A percentile compares a stretch with the other conserved stretches of the same genome.
phyloP scores from a whole-genome alignment of 495 filamentous ascomycete species.

The Chaetomium fimeti region DNA sequence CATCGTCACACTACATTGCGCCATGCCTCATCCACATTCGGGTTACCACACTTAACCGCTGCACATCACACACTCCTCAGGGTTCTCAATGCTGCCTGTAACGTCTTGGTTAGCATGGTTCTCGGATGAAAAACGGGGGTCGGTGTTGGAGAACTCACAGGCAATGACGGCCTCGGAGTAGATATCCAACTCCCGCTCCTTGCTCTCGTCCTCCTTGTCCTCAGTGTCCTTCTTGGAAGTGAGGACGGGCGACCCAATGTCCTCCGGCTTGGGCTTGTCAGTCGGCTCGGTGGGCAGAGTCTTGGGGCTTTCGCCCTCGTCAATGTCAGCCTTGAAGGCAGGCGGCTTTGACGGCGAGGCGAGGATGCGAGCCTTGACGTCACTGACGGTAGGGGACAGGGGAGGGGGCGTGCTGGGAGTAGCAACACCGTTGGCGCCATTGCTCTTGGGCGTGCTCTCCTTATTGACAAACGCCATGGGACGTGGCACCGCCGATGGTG shows the following conservation, averaged over 20 bases:
- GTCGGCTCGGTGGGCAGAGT: constrained; percentile 67
- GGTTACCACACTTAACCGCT: constrained; percentile 56
- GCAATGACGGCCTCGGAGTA: constrained; percentile 86
- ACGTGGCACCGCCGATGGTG: constrained; percentile 41
- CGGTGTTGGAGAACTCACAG: constrained; percentile 56
- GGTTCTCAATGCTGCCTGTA: constrained; percentile 81
- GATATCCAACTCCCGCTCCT: constrained; percentile 78
- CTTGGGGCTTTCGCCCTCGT: constrained; percentile 74
- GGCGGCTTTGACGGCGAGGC: constrained; percentile 50
- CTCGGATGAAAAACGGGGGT: not conserved
- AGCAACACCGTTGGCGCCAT: constrained; percentile 54
- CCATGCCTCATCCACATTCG: constrained; percentile 4
- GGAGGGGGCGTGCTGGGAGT: constrained; percentile 61
- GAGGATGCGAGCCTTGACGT: constrained; percentile 44
- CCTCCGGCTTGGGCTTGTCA: constrained; percentile 55
- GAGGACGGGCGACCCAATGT: constrained; percentile 54
- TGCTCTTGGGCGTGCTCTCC: constrained; percentile 35
- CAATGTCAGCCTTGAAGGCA: constrained; percentile 64
- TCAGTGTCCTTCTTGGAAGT: constrained; percentile 51
- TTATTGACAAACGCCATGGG: constrained; percentile 46
- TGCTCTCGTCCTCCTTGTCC: constrained; percentile 63
- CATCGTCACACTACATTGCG: constrained; percentile 20
- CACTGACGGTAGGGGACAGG: constrained; percentile 35
- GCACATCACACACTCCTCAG: constrained; percentile 87
- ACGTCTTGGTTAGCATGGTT: constrained; percentile 30